These are phyloP conservation scores for Chaetomiaceae sp. DNA, from an alignment of 2,329 filamentous ascomycete genomes.

Conservation along the genomic window DNA sequence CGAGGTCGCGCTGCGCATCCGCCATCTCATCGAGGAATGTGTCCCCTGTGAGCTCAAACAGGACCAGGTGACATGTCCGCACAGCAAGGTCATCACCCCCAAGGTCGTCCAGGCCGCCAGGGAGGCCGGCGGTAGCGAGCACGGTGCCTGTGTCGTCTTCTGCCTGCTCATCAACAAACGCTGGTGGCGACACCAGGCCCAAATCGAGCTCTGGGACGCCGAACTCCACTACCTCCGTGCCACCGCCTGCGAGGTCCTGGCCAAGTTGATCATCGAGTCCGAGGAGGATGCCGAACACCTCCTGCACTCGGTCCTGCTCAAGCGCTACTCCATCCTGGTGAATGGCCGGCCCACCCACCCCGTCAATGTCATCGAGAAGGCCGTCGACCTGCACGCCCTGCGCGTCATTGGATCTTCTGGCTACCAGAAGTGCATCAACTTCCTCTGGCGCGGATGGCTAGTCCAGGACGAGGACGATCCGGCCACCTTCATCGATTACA, in stretches of 20 bases:
- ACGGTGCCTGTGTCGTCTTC: conserved; percentile 76
- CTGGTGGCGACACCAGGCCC: conserved; percentile 75
- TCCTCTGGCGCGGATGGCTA: conserved; percentile 93
- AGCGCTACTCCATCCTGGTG: conserved; percentile 77
- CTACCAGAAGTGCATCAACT: conserved; percentile 91
- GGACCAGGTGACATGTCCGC: conserved; percentile 66
- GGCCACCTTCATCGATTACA: conserved; percentile 83
- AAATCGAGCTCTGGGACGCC: conserved; percentile 85
- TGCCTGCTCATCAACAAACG: conserved; percentile 67
- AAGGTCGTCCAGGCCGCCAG: conserved; percentile 76
- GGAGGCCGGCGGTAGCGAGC: conserved; percentile 71
- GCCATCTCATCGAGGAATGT: conserved; percentile 83
- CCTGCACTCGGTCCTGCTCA: conserved; percentile 75
- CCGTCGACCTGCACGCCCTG: conserved; percentile 87
- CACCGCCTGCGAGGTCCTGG: conserved; percentile 82
- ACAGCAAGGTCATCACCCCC: conserved; percentile 78
- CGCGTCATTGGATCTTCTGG: conserved; percentile 85
- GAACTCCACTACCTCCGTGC: conserved; percentile 76
- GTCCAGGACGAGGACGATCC: conserved; percentile 93
- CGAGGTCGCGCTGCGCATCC: conserved; percentile 81
- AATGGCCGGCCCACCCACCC: conserved; percentile 68
- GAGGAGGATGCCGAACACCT: conserved; percentile 78
- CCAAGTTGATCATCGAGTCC: conserved; percentile 78
- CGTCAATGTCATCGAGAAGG: conserved; percentile 85
- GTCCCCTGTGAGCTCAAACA: conserved; percentile 87